phyloP scores from a whole-genome alignment of 805 yeast species.

The Candida ipomoeae region DNA sequence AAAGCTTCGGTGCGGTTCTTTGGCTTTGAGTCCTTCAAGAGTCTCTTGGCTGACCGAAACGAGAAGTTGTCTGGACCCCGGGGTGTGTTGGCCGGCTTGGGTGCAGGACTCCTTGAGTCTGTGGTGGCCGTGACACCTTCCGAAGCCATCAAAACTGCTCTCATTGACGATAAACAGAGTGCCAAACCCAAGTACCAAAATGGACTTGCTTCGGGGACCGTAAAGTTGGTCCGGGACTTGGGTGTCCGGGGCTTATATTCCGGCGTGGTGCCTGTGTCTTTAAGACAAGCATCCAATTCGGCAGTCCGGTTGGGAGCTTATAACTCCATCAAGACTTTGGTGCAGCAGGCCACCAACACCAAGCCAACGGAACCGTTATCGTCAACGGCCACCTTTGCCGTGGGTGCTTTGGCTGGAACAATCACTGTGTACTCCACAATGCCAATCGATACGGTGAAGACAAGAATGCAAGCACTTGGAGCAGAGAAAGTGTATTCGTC shows the following conservation, averaged over 20 bases:
- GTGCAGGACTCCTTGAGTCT: constrained; percentile 92
- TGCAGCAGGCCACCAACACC: constrained; percentile 65
- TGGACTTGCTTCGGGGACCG: constrained; percentile 58
- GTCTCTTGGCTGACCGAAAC: constrained; percentile 68
- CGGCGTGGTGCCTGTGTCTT: constrained; percentile 86
- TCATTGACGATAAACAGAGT: constrained; percentile 87
- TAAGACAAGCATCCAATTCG: constrained; percentile 94
- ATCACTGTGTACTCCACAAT: constrained; percentile 88
- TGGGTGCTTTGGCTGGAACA: constrained; percentile 88
- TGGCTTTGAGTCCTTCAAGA: constrained; percentile 86
- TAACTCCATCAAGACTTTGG: constrained; percentile 74
- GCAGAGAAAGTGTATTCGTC: constrained; percentile 66
- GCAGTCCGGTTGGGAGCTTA: constrained; percentile 93
- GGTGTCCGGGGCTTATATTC: constrained; percentile 84
- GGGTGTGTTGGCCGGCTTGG: constrained; percentile 95
- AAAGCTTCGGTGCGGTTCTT: constrained; percentile 94
- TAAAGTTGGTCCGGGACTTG: constrained; percentile 64
- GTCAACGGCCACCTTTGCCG: constrained; percentile 73
- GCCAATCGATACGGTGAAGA: constrained; percentile 95
- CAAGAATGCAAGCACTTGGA: constrained; percentile 93
- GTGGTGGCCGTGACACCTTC: constrained; percentile 94
- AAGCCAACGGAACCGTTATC: constrained; percentile 72
- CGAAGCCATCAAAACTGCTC: constrained; percentile 92
- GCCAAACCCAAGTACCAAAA: constrained; percentile 72
- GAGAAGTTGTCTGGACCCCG: constrained; percentile 87